These are phyloP conservation scores for Leishmania tropica DNA, from an alignment of 208 protist species.

Conservation along the genomic window DNA sequence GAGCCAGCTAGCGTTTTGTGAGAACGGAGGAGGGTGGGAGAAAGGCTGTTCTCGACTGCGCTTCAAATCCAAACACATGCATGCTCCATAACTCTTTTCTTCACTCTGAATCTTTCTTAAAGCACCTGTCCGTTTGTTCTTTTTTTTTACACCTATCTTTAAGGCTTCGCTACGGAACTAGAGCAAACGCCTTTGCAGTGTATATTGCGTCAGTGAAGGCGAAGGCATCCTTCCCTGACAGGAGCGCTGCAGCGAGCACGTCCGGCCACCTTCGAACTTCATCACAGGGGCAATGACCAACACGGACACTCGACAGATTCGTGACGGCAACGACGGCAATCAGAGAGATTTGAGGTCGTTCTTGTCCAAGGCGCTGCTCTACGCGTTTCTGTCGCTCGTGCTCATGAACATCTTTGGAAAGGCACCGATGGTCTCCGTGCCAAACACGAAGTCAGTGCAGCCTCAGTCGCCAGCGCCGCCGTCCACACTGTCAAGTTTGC, in stretches of 20 bases:
- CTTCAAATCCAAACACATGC: neutral
- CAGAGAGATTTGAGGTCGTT: conserved; percentile 6
- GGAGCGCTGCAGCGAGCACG: neutral
- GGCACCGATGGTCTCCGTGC: neutral
- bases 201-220: neutral
- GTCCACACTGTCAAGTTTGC: conserved; percentile 3
- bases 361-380: conserved; percentile 17
- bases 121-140: neutral
- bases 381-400: conserved; percentile 16
- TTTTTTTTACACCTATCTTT: neutral
- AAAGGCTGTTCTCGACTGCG: neutral
- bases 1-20: neutral
- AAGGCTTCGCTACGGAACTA: neutral
- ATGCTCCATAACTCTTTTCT: neutral
- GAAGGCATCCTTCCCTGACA: neutral
- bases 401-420: conserved; percentile 23
- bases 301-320: neutral
- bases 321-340: neutral
- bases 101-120: neutral
- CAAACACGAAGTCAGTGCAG: neutral
- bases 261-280: neutral
- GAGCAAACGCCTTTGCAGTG: neutral
- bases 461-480: neutral
- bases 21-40: neutral
- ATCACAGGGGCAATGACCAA: neutral